phyloP scores from a whole-genome alignment of 1,284 basidiomycete species.

The Naganishia sp. region DNA sequence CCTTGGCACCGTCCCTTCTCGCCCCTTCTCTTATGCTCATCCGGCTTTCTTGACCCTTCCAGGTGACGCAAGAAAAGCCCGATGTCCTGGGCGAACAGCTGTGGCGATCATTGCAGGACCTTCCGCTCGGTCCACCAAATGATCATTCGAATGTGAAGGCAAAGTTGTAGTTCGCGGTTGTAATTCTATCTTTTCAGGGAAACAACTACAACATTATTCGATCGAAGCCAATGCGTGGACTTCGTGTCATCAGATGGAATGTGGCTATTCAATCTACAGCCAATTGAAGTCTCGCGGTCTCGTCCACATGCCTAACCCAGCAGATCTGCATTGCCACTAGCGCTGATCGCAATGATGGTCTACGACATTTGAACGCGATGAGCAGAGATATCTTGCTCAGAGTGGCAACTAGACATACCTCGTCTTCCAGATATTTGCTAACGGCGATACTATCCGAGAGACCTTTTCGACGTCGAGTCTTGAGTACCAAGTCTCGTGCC shows the following conservation, averaged over 20 bases:
- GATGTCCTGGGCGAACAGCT: constrained; percentile 42
- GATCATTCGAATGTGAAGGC: constrained; percentile 27
- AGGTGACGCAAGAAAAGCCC: constrained; percentile 47
- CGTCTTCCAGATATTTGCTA: constrained; percentile 90
- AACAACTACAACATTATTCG: not conserved
- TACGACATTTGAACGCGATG: constrained; percentile 21
- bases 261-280: too few relatives aligned
- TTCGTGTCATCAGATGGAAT: not conserved
- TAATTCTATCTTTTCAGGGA: not conserved
- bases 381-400: not conserved
- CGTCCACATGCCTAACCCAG: constrained; percentile 58
- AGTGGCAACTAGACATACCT: constrained; percentile 52
- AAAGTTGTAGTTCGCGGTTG: constrained; percentile 26
- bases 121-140: constrained; percentile 25
- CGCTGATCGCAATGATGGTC: constrained; percentile 71
- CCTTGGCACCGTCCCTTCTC: too few relatives aligned
- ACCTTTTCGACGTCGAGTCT: constrained; percentile 93
- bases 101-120: constrained; percentile 40
- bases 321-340: constrained; percentile 84
- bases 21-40: not conserved
- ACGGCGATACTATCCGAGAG: constrained; percentile 90
- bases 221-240: not conserved
- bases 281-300: too few relatives aligned
- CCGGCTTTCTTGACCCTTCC: not conserved
- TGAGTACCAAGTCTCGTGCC: constrained; percentile 88